Evolutionary conservation across 257 asterid species (phyloP), one percentile per base, ranked within the genome.

Genomic region (Scutellaria barbata): DNA sequence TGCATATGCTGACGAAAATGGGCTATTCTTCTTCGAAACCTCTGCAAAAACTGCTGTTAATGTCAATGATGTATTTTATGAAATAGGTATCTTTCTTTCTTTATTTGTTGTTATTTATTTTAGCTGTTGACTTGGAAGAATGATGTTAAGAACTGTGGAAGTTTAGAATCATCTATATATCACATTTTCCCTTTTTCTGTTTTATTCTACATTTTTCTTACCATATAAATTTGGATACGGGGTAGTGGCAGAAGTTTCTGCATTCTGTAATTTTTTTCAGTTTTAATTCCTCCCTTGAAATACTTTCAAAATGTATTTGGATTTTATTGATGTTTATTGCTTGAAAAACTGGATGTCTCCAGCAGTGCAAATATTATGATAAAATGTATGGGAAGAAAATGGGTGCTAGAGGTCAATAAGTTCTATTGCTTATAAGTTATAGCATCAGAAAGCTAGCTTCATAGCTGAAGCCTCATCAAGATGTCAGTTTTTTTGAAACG

Each of bases 31-130:
- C 87, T 61, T 80, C 77, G 97, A 90, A 76, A 85, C 97, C 18
- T 88, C 97, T 65, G 97, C 97, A 18, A 90, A 88, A 80, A 87
- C 87, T 77, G 90, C 97, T 1, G 80, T 68, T 35, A 88, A 90
- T 52, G 95, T 90, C 70, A 85, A 88, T 57, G 97, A 88, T 30
- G 69, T 86, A 40, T 90, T 90, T 80, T 83, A 83, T 67, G 97
- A 88, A 83, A 86, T 88, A 74, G 96, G 96, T 85, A 72, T 5
- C 12, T 78, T 74, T 30, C 40, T 68, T 43, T 42, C 71, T 50
- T 66, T 55, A 47, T 68, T 58, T 73, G 52, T 54, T n/a, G 13
- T 53, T 58, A 12, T 33, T 41, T 68, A 4, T 10, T 20, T 12
- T 1, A 20, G 63, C 40, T 69, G 62, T 12, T 47, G 7, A 56